Evolutionary conservation across 371 early-diverging fungal species (phyloP).

Genomic region (Actinomortierella wolfii): DNA sequence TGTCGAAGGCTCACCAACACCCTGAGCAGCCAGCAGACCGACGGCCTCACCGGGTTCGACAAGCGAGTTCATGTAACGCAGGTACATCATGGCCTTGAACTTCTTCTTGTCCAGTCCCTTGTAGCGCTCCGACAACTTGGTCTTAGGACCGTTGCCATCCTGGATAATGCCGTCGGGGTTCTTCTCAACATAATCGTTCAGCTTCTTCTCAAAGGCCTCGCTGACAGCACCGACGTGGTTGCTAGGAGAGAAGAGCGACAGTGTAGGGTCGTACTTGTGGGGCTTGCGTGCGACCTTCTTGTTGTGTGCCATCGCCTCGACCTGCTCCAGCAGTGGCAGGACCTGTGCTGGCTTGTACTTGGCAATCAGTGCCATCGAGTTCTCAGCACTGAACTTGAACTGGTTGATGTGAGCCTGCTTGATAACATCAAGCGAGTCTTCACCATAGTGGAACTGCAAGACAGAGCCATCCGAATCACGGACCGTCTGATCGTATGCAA

Average conservation of each 20-base stretch:
- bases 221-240: slow-evolving; percentile 90
- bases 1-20: slow-evolving; percentile 99
- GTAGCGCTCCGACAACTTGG: slow-evolving; percentile 63
- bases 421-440: slow-evolving; percentile 98
- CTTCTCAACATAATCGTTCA: slow-evolving; percentile 65
- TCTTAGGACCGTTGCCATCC: slow-evolving; percentile 48
- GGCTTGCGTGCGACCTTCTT: slow-evolving; percentile 81
- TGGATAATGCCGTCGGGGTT: slow-evolving; percentile 70
- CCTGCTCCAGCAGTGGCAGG: slow-evolving; percentile 73
- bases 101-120: slow-evolving; percentile 61
- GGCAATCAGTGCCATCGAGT: slow-evolving; percentile 80
- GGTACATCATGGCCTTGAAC: slow-evolving; percentile 90
- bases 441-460: slow-evolving; percentile 99
- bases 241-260: slow-evolving; percentile 82
- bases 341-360: slow-evolving; percentile 83
- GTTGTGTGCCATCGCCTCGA: slow-evolving; percentile 76
- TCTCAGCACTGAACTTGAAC: slow-evolving; percentile 94
- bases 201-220: slow-evolving; percentile 63
- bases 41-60: slow-evolving; percentile 99
- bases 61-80: slow-evolving; percentile 92
- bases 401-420: slow-evolving; percentile 91
- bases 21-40: slow-evolving; percentile 98
- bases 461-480: slow-evolving; percentile 94
- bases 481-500: slow-evolving; percentile 98
- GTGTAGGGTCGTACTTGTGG: slow-evolving; percentile 78